Percentiles rank a stretch among this genome's conserved stretches.
These are phyloP conservation scores for Limonium bicolor DNA, from an alignment of 148 eudicot genomes.

Conservation along the genomic window DNA sequence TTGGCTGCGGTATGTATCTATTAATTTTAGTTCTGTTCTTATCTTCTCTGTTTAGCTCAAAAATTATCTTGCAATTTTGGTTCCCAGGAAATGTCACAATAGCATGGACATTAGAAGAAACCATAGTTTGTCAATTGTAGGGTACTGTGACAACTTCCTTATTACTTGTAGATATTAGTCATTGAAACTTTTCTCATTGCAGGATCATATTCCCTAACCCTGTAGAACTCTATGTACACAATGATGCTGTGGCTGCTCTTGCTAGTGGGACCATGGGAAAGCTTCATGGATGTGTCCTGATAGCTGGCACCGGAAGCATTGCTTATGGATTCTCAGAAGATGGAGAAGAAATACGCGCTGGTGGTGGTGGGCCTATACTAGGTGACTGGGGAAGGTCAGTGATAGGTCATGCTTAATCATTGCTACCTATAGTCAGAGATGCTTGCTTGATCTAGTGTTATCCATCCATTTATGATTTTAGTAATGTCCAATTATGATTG, in stretches of 20 bases:
- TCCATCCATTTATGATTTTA: no score
- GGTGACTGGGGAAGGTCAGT: conserved; percentile 89
- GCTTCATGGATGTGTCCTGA: conserved; percentile 78
- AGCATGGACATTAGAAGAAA: no score
- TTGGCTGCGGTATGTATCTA: conserved; percentile 44
- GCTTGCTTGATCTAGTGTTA: no score
- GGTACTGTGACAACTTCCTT: no score
- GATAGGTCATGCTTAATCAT: background rate
- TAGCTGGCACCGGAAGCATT: conserved; percentile 78
- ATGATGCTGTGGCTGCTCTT: conserved; percentile 83
- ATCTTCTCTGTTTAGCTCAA: background rate
- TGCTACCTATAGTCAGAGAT: no score
- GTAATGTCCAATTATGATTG: no score
- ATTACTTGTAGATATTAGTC: conserved; percentile 6
- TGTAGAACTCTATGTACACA: conserved; percentile 47
- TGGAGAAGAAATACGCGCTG: conserved; percentile 69
- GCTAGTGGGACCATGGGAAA: conserved; percentile 88
- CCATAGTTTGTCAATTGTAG: no score
- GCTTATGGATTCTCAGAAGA: conserved; percentile 69
- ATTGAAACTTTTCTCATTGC: conserved; percentile 3
- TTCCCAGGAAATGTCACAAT: background rate
- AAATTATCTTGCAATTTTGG: background rate
- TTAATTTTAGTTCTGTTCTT: background rate
- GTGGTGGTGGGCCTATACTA: conserved; percentile 79
- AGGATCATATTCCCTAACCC: conserved; percentile 44